A percentile compares a stretch with the other conserved stretches of the same genome.
Conservation (phyloP, 2,329 filamentous ascomycete species). For the Cladosporium sp. region DNA sequence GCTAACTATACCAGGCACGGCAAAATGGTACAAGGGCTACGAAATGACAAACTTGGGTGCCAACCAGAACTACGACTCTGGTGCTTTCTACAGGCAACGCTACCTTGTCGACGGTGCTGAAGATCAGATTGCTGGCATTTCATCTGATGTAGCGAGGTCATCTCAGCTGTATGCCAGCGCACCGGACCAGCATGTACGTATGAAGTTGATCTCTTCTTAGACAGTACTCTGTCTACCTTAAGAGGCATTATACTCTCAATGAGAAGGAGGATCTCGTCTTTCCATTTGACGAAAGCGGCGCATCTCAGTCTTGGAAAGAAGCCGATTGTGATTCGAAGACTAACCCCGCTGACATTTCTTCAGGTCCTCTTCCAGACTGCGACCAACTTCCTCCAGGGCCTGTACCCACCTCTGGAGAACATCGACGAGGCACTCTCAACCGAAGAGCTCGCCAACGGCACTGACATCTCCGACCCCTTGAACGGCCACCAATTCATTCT, state of each 20-base stretch:
- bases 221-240: too few relatives aligned
- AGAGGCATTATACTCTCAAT: too few relatives aligned
- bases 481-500: constrained; percentile 14
- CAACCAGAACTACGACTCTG: constrained; percentile 12
- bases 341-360: too few relatives aligned
- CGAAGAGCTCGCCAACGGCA: neutral
- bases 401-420: constrained; percentile 10
- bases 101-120: constrained; percentile 1
- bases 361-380: constrained; percentile 13
- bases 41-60: constrained; percentile 15
- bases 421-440: neutral
- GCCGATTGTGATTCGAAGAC: too few relatives aligned
- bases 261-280: too few relatives aligned
- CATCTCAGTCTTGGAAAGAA: too few relatives aligned
- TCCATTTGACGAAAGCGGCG: too few relatives aligned
- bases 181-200: constrained; percentile 13
- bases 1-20: constrained; percentile 7
- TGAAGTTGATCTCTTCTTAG: too few relatives aligned
- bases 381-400: constrained; percentile 9
- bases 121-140: constrained; percentile 6
- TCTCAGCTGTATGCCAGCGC: constrained; percentile 12
- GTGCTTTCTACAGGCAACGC: constrained; percentile 12
- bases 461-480: neutral
- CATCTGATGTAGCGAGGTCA: neutral
- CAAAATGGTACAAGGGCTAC: constrained; percentile 13